Percentiles rank a stretch among this genome's conserved stretches.
Conservation (phyloP, 1,284 basidiomycete genomes). For the Austropuccinia psidii region DNA sequence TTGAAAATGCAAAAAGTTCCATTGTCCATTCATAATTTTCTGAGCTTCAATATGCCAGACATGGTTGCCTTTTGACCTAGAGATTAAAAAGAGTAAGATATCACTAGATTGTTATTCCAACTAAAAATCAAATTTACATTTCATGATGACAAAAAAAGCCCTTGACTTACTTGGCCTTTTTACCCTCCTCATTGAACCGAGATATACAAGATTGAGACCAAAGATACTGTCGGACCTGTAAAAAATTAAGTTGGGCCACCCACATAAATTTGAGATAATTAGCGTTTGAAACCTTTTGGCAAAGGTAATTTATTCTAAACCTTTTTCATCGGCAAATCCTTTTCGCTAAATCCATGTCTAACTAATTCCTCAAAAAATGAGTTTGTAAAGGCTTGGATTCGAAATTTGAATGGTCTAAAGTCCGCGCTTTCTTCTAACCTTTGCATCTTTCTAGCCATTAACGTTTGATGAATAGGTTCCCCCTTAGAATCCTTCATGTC, state of each 20-base stretch:
- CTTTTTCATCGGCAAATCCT: conserved; percentile 53
- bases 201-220: conserved; percentile 89
- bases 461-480: conserved; percentile 92
- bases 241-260: neutral
- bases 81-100: neutral
- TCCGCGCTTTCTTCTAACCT: conserved; percentile 88
- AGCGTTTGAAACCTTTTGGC: neutral
- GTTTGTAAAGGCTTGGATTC: conserved; percentile 97
- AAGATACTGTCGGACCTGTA: conserved; percentile 85
- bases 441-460: conserved; percentile 95
- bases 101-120: neutral
- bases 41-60: conserved; percentile 98
- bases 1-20: conserved; percentile 87
- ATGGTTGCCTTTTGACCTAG: conserved; percentile 85
- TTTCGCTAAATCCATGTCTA: conserved; percentile 51
- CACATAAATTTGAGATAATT: neutral
- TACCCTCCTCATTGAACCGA: conserved; percentile 97
- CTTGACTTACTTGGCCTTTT: conserved; percentile 70
- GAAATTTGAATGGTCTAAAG: conserved; percentile 98
- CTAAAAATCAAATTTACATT: neutral
- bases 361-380: conserved; percentile 84
- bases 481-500: conserved; percentile 88
- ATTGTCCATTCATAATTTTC: conserved; percentile 65
- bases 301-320: neutral
- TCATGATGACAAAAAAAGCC: neutral